Conservation (phyloP, 1,284 basidiomycete species). For the Heliocybe sulcata region DNA sequence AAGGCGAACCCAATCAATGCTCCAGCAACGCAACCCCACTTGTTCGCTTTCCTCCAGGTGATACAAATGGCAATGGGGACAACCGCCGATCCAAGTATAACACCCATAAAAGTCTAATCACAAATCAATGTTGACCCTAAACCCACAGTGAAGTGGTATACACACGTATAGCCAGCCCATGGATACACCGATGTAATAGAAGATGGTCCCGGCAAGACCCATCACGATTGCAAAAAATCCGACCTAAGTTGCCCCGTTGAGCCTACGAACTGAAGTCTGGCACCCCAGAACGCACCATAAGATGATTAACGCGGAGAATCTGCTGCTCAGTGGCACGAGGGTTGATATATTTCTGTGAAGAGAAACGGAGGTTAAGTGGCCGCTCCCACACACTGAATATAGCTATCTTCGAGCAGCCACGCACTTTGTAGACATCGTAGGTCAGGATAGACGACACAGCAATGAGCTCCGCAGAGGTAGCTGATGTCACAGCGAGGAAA, state of each 20-base stretch:
- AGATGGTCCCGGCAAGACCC: conserved; percentile 79
- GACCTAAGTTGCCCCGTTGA: conserved; percentile 34
- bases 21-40: conserved; percentile 70
- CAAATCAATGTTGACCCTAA: not conserved
- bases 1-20: conserved; percentile 64
- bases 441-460: conserved; percentile 79
- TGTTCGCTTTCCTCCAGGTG: conserved; percentile 81
- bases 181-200: conserved; percentile 83
- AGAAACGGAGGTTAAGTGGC: not conserved
- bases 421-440: conserved; percentile 64
- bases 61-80: conserved; percentile 82
- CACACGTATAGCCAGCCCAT: conserved; percentile 85
- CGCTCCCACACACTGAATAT: conserved; percentile 2
- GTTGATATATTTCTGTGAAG: conserved; percentile 44
- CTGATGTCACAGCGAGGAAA: conserved; percentile 82
- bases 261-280: not conserved
- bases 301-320: conserved; percentile 28
- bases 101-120: conserved; percentile 71
- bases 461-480: conserved; percentile 85
- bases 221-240: conserved; percentile 71
- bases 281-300: conserved; percentile 1
- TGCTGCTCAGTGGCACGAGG: conserved; percentile 49
- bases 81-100: conserved; percentile 79
- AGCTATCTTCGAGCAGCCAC: not conserved
- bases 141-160: conserved; percentile 9